Conservation (phyloP, 352 stramenopile species). For the Phytophthora idaei region DNA sequence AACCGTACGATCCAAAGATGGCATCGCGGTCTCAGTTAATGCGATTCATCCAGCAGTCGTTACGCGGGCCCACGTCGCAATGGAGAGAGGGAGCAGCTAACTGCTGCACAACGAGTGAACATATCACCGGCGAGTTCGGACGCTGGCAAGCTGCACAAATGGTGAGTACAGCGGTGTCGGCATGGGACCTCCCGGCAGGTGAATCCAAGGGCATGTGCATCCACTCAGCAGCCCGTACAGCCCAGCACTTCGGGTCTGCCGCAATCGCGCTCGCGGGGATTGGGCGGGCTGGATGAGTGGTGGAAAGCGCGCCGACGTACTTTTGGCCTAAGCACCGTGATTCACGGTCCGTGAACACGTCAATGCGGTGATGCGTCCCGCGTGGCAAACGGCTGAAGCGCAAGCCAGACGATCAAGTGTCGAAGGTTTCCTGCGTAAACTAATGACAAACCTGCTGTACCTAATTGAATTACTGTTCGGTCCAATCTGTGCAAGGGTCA, state of each 20-base stretch:
- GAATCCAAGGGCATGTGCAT: neutral
- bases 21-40: neutral
- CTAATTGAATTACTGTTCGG: neutral
- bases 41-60: neutral
- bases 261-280: slow-evolving; percentile 12
- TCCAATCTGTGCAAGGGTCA: slow-evolving; percentile 3
- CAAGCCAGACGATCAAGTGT: slow-evolving; percentile 17
- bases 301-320: slow-evolving; percentile 15
- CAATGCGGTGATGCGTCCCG: slow-evolving; percentile 16
- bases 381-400: slow-evolving; percentile 22
- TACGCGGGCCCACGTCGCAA: neutral
- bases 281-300: slow-evolving; percentile 13
- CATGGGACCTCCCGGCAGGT: too few relatives aligned
- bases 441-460: slow-evolving; percentile 6
- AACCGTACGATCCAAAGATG: neutral
- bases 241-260: slow-evolving; percentile 11
- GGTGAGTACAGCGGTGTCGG: neutral
- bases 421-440: slow-evolving; percentile 1
- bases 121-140: neutral
- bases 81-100: neutral
- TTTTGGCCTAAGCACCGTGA: slow-evolving; percentile 14
- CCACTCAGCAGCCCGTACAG: neutral
- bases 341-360: slow-evolving; percentile 16
- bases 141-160: slow-evolving; percentile 14
- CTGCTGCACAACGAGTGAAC: neutral